A percentile compares a stretch with the other conserved stretches of the same genome.
Conservation (phyloP, 768 basidiomycete species). For the Clavaria fumosa region DNA sequence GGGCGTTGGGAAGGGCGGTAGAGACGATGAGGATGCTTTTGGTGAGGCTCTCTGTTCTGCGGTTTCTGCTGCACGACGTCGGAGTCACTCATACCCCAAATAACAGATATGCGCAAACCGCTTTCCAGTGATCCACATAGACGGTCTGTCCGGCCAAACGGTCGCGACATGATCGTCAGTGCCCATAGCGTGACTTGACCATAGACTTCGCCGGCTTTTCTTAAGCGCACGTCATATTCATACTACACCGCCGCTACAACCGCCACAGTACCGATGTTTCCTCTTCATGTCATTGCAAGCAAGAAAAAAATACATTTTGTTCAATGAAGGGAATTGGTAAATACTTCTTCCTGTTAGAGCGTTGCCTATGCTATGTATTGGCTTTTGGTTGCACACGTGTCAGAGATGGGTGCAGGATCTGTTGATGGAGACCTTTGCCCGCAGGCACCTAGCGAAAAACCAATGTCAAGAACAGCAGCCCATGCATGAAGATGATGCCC, state of each 20-base stretch:
- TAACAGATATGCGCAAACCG: slow-evolving; percentile 58
- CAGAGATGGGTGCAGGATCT: slow-evolving; percentile 57
- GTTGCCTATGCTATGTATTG: slow-evolving; percentile 3
- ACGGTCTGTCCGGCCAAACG: slow-evolving; percentile 55
- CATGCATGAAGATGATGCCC: slow-evolving; percentile 9
- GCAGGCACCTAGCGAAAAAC: slow-evolving; percentile 49
- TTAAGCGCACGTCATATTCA: too few relatives aligned
- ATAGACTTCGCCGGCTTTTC: too few relatives aligned
- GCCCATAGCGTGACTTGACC: slow-evolving; percentile 41
- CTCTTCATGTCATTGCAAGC: too few relatives aligned
- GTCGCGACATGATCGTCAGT: slow-evolving; percentile 56
- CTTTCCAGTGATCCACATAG: slow-evolving; percentile 43
- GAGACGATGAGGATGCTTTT: slow-evolving; percentile 82
- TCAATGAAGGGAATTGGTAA: too few relatives aligned
- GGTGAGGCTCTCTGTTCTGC: slow-evolving; percentile 33
- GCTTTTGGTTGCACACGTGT: neutral
- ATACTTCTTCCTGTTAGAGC: too few relatives aligned
- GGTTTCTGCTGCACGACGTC: neutral
- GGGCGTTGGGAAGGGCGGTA: slow-evolving; percentile 60
- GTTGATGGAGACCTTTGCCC: slow-evolving; percentile 89
- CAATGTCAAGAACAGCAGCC: neutral
- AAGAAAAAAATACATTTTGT: too few relatives aligned
- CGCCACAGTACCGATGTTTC: too few relatives aligned
- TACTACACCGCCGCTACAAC: too few relatives aligned
- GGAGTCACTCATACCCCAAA: neutral